Base-by-base conservation (phyloP, 352 stramenopile genomes). In the Aphanomyces euteiches region DNA sequence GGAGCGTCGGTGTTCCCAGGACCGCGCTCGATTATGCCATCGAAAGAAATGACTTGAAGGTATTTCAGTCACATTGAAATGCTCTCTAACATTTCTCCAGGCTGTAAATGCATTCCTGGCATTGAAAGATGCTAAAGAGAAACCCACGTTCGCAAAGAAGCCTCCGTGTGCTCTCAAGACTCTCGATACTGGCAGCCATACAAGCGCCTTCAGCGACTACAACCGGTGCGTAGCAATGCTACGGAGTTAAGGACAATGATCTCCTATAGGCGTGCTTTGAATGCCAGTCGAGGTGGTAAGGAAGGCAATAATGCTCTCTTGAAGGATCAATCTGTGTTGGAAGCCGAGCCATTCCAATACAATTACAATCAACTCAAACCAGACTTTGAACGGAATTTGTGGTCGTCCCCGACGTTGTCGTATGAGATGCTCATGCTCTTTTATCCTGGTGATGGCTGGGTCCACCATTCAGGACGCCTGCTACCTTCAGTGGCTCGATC, bases 301-400 rank as follows among this genome's bases (percentile, higher is more conserved):
- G 85, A 93, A 74, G 85, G 85, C 47, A 90, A 91, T 60, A 91
- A 91, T 13, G 85, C 85, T 5, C 68, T 93, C 1, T 72, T 90
- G 15, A 77, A 73, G 28, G 85, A 92, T 41, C 13, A 63, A 17
- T 36, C 12, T 10, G 38, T 19, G 5, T 38, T 19, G 17, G 40
- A 53, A 28, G 40, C 37, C 10, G 8, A 34, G 21, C 47, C 47
- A 17, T 28, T 13, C 5, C 12, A 45, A 7, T 15, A 56, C 4
- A 21, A 36, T 39, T 17, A 58, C 47, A n/a, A 15, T 45, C 41
- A 17, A 17, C 7, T 47, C 60, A 34, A 61, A n/a, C 40, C 37
- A 21, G 17, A 38, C 5, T 38, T 70, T 17, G 37, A 40, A 4
- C 17, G 12, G 37, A 12, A 43, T n/a, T 17, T 70, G 17, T 70